phyloP scores from a whole-genome alignment of 2,329 filamentous ascomycete genomes.

The Monilinia laxa region DNA sequence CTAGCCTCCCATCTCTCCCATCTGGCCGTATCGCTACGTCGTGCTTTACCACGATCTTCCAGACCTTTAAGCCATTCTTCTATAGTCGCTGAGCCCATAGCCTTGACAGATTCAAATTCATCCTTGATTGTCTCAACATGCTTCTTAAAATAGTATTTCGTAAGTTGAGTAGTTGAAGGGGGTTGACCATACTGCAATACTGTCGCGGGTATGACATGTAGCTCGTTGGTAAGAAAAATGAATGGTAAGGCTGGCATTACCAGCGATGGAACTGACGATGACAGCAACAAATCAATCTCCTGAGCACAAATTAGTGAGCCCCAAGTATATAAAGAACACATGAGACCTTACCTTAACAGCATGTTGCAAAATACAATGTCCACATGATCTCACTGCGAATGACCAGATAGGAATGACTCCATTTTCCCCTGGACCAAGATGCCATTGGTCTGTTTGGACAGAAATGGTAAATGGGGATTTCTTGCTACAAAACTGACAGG shows the following conservation, averaged over 20 bases:
- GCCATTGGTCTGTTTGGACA: conserved; percentile 49
- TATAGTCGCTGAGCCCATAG: conserved; percentile 64
- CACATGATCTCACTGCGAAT: conserved; percentile 67
- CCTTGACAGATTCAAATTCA: conserved; percentile 62
- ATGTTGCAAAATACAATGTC: conserved; percentile 58
- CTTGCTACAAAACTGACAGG: conserved; percentile 68
- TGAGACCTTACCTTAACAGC: conserved; percentile 61
- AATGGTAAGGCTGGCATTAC: conserved; percentile 69
- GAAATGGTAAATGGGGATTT: conserved; percentile 32
- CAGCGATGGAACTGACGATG: conserved; percentile 56
- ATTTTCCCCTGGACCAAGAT: conserved; percentile 59
- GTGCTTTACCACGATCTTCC: conserved; percentile 58
- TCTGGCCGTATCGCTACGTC: conserved; percentile 60
- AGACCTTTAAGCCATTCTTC: conserved; percentile 82
- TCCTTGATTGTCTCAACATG: conserved; percentile 62
- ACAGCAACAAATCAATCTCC: conserved; percentile 70
- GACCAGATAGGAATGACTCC: conserved; percentile 68
- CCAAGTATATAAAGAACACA: conserved; percentile 21
- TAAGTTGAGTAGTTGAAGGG: conserved; percentile 51
- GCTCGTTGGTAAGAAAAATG: conserved; percentile 60
- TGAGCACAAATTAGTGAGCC: conserved; percentile 43
- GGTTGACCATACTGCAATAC: conserved; percentile 53
- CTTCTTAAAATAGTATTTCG: conserved; percentile 63
- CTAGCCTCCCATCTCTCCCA: conserved; percentile 71
- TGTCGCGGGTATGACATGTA: conserved; percentile 58